phyloP scores from a whole-genome alignment of 805 yeast species.

The Sungouiozyma ichnusensis region DNA sequence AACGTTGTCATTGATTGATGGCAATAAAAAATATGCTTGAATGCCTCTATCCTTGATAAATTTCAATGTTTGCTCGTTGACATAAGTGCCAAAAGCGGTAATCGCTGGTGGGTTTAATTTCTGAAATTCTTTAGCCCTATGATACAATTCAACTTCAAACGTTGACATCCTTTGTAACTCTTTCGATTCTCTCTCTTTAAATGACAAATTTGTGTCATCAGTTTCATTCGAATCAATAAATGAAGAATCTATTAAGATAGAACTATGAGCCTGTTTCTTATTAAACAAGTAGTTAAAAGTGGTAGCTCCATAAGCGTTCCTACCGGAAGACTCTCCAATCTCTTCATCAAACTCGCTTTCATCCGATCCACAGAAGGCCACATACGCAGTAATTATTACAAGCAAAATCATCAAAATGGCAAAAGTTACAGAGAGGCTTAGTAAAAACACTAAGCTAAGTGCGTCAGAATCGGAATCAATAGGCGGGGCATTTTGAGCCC shows the following conservation, averaged over 20 bases:
- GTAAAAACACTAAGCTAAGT: slow-evolving; percentile 25
- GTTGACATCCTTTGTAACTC: slow-evolving; percentile 24
- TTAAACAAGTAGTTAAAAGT: slow-evolving; percentile 17
- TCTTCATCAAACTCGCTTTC: slow-evolving; percentile 28
- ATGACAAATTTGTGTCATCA: slow-evolving; percentile 20
- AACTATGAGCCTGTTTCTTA: slow-evolving; percentile 14
- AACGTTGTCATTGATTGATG: slow-evolving; percentile 28
- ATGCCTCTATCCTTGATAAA: slow-evolving; percentile 28
- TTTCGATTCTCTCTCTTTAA: slow-evolving; percentile 16
- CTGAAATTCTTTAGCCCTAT: slow-evolving; percentile 25
- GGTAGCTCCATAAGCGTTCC: slow-evolving; percentile 8
- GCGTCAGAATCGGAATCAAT: slow-evolving; percentile 21
- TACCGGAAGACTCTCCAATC: slow-evolving; percentile 6
- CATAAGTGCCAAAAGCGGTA: slow-evolving; percentile 24
- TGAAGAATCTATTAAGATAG: slow-evolving; percentile 21
- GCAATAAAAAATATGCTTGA: slow-evolving; percentile 26
- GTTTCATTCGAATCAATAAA: slow-evolving; percentile 21
- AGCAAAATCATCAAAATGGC: slow-evolving; percentile 25
- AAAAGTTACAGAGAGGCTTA: slow-evolving; percentile 27
- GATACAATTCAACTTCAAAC: slow-evolving; percentile 25
- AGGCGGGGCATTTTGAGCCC: slow-evolving; percentile 9
- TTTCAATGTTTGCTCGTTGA: slow-evolving; percentile 18
- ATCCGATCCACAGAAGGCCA: slow-evolving; percentile 26
- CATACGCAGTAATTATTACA: slow-evolving; percentile 24
- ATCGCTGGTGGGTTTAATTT: slow-evolving; percentile 22